Base-by-base conservation (phyloP, 352 stramenopile species). In the Phytophthora megakarya region DNA sequence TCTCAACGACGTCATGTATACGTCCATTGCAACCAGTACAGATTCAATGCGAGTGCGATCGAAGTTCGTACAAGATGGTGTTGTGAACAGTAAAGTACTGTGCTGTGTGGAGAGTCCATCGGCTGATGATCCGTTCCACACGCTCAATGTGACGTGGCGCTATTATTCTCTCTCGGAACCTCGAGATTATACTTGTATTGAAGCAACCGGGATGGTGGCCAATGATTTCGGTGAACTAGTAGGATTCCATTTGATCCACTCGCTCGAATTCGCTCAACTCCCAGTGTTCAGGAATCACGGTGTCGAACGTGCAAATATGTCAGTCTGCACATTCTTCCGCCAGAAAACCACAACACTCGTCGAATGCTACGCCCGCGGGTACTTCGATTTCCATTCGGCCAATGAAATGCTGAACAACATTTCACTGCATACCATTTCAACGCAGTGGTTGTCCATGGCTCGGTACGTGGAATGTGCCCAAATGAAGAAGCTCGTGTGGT, bases 1-100 rank as follows among this genome's bases (percentile, higher is more conserved):
- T 21, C 51, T 88, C 22, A 76, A 82, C 40, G 79, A 88, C 55
- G 56, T 86, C 56, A 82, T 86, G 74, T 89, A 86, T 51, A 75
- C 73, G 11, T 71, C 72, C 5, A 61, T 73, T 33, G 61, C 76
- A 30, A 66, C 56, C 3, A 78, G 58, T 37, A 68, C 70, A 12
- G 67, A 77, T 30, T 61, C 60, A 1, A 80, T 85, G 73, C 62
- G 73, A 23, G 44, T 81, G 6, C 71, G 73, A 3, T 78, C 65
- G 42, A 69, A 66, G 33, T 89, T 86, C 44, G 49, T 84, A 23
- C 62, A 78, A 48, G 80, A 90, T 45, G 73, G 73, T 16, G 32
- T 78, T 25, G 62, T 74, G 46, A 72, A 76, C 46, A 70, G 58
- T 39, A 73, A 76, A 25, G 55, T 81, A 37, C 50, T 81, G 15